These are phyloP conservation scores for Rosa rugosa DNA, from an alignment of 306 rosid genomes.

Conservation along the genomic window DNA sequence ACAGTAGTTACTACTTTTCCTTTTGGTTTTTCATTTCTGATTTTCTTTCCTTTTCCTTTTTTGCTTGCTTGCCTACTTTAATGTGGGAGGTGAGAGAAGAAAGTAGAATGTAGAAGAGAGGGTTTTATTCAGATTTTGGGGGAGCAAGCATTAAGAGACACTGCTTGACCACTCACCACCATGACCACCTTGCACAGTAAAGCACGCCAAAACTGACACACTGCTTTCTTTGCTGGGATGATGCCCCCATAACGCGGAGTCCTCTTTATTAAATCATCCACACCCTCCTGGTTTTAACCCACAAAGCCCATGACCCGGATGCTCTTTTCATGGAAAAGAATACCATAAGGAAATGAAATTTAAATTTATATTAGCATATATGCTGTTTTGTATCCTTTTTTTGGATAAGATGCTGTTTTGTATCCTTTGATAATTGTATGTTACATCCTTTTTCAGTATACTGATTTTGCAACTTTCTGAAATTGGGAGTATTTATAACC, in stretches of 20 bases:
- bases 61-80: slow-evolving; percentile 1
- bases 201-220: slow-evolving; percentile 83
- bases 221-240: slow-evolving; percentile 37
- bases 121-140: slow-evolving; percentile 40
- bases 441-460: too few relatives aligned
- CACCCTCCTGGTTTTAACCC: slow-evolving; percentile 2
- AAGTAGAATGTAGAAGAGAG: slow-evolving; percentile 36
- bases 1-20: not conserved
- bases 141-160: slow-evolving; percentile 20
- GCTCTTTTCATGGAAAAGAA: not conserved
- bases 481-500: not conserved
- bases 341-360: not conserved
- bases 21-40: not conserved
- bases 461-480: too few relatives aligned
- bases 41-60: not conserved
- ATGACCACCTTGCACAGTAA: slow-evolving; percentile 43
- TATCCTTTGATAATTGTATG: too few relatives aligned
- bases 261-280: slow-evolving; percentile 40
- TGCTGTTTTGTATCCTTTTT: not conserved
- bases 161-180: slow-evolving; percentile 20
- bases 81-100: slow-evolving; percentile 15
- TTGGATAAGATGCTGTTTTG: too few relatives aligned
- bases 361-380: not conserved
- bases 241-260: slow-evolving; percentile 29
- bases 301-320: slow-evolving; percentile 15